Evolutionary conservation across 805 yeast species (phyloP), one percentile per base, ranked within the genome.

Genomic region (Metschnikowia koreensis): DNA sequence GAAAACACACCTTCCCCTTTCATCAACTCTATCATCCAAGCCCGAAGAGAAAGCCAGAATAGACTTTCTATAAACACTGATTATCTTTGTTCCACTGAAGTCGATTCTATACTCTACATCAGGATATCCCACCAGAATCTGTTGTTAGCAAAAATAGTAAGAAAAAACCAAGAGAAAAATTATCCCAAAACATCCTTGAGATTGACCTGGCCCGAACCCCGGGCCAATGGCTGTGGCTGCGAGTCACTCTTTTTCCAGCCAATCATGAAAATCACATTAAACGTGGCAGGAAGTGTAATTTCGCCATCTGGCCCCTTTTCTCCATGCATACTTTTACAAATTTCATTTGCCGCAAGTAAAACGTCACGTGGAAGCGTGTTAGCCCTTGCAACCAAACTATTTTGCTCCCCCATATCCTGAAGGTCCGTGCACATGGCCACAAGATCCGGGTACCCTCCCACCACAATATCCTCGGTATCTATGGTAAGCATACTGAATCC

Each of bases 351-450:
- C 0, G 94, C 89, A n/a, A 84, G 67, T 22, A 89, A 67, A 15
- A 87, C 75, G 61, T 87, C 94, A 54, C 84, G 74, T 4, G 76
- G 75, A 43, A 75, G 56, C 46, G 60, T 58, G 27, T 63, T 62
- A 4, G 76, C 58, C 45, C 79, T 60, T 6, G 84, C 75, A 33
- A 89, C 63, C 27, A 82, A 80, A 2, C 94, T 84, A 63, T 88
- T 89, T 52, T 84, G 84, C 66, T 89, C 96, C 4, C 96, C 96
- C 96, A 89, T 89, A 22, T 80, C 69, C 62, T 86, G 89, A 39
- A 89, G 67, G 58, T 89, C 96, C 48, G 79, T 81, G 71, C 89
- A 75, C 38, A 89, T 67, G 2, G 89, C 77, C 50, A 81, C 72
- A 45, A 87, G 72, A 58, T 85, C 86, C 0, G 96, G 96, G 60